Base-by-base conservation (phyloP, 768 basidiomycete species). In the Pleurotus ostreatus region DNA sequence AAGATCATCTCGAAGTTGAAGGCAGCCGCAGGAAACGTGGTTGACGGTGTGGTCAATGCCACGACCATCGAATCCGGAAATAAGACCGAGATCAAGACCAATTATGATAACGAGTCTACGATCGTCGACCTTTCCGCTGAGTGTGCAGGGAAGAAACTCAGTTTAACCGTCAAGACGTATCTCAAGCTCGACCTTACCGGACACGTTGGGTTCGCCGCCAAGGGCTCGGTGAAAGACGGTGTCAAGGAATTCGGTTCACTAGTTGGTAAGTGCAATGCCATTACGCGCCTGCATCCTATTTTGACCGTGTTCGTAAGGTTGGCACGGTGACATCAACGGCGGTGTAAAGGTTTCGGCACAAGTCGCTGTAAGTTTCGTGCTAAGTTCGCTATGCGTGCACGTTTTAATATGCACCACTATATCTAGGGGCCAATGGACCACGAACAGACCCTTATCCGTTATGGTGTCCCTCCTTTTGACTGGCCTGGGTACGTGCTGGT, bases 241-340 rank as follows among this genome's bases (percentile, higher is more conserved):
- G 23, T 53, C 13, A 39, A 53, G 16, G 51, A 53, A 39, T 53
- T 53, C 13, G 51, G 51, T n/a, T 53, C 51, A 12, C 51, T 53
- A 2, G 13, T 30, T 23, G 51, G 51, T 53, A 18, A 15, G 51
- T 41, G 5, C 8, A 30, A 30, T 7, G 30, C 7, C 7, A 30
- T 30, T 30, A 9, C 7, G 30, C 30, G 30, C 9, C 2, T 9
- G 1, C 30, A 7, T 30, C 30, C 7, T 2, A 2, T 30, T 30
- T 52, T 30, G 16, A 39, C 20, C 22, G 9, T 4, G 2, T 12
- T 18, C 8, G 2, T n/a, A 39, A 52, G 51, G 51, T 15, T 53
- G 51, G 51, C 34, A 41, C 38, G 51, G 51, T 9, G 18, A 39
- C 41, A 39, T 53, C 38, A 53, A 53, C 8, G 51, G 51, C 0